phyloP scores from a whole-genome alignment of 805 yeast genomes.

The Tetrapisispora namnaoensis region DNA sequence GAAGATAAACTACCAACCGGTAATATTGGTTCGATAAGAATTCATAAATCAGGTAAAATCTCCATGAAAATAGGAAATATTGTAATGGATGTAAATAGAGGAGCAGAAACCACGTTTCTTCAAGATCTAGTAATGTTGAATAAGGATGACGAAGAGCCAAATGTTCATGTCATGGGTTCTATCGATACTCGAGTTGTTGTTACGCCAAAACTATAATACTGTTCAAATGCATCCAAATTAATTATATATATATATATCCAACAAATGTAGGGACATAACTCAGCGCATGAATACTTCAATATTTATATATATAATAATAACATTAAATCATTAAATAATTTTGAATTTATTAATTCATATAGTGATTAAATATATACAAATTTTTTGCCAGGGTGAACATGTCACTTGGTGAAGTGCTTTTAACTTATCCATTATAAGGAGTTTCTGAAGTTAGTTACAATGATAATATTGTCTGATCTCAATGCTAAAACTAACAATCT shows the following conservation, averaged over 20 bases:
- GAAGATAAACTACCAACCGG: constrained; percentile 34
- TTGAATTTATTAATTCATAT: no score
- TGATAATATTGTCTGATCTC: no score
- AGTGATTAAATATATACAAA: no score
- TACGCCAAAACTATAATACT: constrained; percentile 38
- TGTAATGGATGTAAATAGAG: constrained; percentile 58
- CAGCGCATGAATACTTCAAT: not conserved
- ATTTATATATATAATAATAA: no score
- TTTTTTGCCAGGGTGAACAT: no score
- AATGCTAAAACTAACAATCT: no score
- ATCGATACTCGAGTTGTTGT: constrained; percentile 48
- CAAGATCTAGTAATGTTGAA: constrained; percentile 65
- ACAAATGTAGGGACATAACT: not conserved
- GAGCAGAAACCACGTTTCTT: constrained; percentile 56
- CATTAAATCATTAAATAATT: no score
- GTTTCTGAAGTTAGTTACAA: no score
- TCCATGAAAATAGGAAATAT: constrained; percentile 65
- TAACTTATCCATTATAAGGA: no score
- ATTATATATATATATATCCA: not conserved
- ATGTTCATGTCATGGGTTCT: constrained; percentile 44
- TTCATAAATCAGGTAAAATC: constrained; percentile 77
- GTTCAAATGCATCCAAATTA: not conserved
- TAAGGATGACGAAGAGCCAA: constrained; percentile 32
- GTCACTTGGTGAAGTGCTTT: no score
- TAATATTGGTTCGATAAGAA: constrained; percentile 58